These are phyloP conservation scores for Gossypium lobatum DNA, from an alignment of 441 rosid species.

Conservation along the genomic window DNA sequence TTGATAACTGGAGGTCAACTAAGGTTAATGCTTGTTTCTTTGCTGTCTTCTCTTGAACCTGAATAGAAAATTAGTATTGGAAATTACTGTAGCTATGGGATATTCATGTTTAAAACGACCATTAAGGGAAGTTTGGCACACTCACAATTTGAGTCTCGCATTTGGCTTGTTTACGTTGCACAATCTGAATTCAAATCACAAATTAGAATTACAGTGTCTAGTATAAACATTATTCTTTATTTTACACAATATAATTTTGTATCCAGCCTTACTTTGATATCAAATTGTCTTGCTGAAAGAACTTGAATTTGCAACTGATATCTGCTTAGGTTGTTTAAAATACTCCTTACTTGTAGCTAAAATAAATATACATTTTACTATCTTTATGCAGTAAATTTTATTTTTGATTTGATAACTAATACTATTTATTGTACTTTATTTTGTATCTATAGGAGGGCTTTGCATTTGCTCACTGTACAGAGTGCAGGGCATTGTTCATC, in stretches of 20 bases:
- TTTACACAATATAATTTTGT: not conserved
- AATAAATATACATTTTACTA: not conserved
- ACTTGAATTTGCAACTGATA: not conserved
- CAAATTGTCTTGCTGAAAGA: not conserved
- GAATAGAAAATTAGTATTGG: slow-evolving; percentile 9
- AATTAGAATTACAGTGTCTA: not conserved
- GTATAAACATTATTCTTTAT: not conserved
- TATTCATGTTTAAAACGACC: not conserved
- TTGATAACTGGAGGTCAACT: slow-evolving; percentile 98
- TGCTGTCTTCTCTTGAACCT: slow-evolving; percentile 10
- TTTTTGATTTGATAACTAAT: slow-evolving; percentile 14
- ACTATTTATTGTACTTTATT: slow-evolving; percentile 9
- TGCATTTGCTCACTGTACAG: slow-evolving; percentile 99
- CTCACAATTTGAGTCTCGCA: not conserved
- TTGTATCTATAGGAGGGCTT: slow-evolving; percentile 84
- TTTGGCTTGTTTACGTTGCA: not conserved
- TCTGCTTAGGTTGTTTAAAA: not conserved
- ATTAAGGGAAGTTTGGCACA: not conserved
- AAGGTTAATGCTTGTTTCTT: slow-evolving; percentile 46
- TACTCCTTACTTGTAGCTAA: not conserved
- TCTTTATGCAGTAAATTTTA: slow-evolving; percentile 8
- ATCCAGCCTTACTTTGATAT: not conserved
- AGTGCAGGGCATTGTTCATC: slow-evolving; percentile 88
- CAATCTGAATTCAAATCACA: not conserved
- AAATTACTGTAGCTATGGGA: not conserved